These are phyloP conservation scores for Saturnispora serradocipensis DNA, from an alignment of 805 yeast genomes.

Conservation along the genomic window DNA sequence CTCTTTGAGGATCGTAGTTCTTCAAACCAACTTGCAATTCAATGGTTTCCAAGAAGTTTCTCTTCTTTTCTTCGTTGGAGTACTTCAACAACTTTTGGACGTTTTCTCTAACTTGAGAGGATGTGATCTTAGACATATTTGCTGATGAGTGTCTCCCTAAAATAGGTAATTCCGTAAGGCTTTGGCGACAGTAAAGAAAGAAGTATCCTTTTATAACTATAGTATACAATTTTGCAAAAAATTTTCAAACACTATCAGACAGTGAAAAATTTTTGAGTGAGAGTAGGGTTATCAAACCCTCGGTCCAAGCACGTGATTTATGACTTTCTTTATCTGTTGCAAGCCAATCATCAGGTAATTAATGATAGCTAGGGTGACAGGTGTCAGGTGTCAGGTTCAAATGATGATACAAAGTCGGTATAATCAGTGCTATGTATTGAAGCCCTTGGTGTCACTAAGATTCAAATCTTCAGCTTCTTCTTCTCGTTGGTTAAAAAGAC, in stretches of 20 bases:
- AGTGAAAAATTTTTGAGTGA: neutral
- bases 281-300: conserved; percentile 8
- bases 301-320: conserved; percentile 11
- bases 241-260: neutral
- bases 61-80: conserved; percentile 96
- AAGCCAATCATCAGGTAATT: no score
- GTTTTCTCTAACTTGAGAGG: conserved; percentile 92
- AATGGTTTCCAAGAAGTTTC: conserved; percentile 99
- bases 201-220: neutral
- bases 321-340: neutral
- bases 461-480: conserved; percentile 39
- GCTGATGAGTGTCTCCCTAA: conserved; percentile 65
- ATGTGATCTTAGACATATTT: conserved; percentile 76
- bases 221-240: neutral
- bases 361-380: no score
- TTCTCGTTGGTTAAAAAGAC: conserved; percentile 67
- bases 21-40: conserved; percentile 99
- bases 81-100: conserved; percentile 83
- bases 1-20: conserved; percentile 99
- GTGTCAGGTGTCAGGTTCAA: no score
- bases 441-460: neutral
- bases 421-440: neutral
- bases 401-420: neutral
- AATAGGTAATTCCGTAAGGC: conserved; percentile 32
- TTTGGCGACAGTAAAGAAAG: conserved; percentile 38